Conservation (phyloP, 345 rosid genomes). For the Nephelium lappaceum region DNA sequence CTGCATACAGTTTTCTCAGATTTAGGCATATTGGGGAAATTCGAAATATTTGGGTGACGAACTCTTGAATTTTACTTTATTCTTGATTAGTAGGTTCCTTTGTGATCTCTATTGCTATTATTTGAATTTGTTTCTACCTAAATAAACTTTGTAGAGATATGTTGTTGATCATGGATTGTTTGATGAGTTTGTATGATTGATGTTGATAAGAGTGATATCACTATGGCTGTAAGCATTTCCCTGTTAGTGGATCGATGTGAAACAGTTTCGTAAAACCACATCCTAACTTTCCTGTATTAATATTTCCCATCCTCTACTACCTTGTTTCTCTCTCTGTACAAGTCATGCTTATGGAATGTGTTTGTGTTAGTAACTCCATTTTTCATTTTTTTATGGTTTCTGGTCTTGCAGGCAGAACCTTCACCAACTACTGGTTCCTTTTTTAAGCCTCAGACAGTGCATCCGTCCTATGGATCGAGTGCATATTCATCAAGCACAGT, state of each 20-base stretch:
- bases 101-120: constrained; percentile 15
- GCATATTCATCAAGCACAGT: constrained; percentile 40
- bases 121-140: constrained; percentile 13
- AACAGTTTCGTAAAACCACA: constrained; percentile 14
- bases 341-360: background rate
- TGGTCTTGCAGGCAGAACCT: constrained; percentile 78
- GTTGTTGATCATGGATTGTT: constrained; percentile 22
- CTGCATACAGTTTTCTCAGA: background rate
- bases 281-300: constrained; percentile 18
- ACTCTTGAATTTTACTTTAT: constrained; percentile 9
- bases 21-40: background rate
- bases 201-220: constrained; percentile 19
- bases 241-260: background rate
- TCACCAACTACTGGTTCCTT: constrained; percentile 96
- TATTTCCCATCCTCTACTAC: constrained; percentile 20
- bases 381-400: constrained; percentile 23
- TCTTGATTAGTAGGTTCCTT: constrained; percentile 5
- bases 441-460: constrained; percentile 56
- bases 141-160: constrained; percentile 13
- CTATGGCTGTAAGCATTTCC: constrained; percentile 10
- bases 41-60: constrained; percentile 1
- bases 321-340: background rate
- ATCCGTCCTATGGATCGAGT: constrained; percentile 39
- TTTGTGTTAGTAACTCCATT: constrained; percentile 2
- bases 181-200: constrained; percentile 18